A percentile compares a stretch with the other conserved stretches of the same genome.
Evolutionary conservation across 2,329 filamentous ascomycete genomes (phyloP).

Genomic region (Xylogone sp.): DNA sequence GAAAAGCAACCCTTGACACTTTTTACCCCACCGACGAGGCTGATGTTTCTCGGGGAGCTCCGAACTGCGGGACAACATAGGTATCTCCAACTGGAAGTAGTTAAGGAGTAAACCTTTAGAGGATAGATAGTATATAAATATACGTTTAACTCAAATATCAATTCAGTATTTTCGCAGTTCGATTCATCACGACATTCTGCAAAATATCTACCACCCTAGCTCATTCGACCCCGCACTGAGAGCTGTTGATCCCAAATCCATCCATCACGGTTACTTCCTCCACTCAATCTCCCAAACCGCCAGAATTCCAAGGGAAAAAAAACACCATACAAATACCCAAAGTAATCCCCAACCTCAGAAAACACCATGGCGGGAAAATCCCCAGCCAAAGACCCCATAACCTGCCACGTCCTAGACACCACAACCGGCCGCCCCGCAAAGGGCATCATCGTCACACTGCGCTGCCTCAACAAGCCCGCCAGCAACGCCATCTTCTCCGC

Average conservation of each 20-base stretch:
- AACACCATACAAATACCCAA: too few species aligned
- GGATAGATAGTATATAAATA: too few species aligned
- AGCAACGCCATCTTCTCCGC: constrained; percentile 51
- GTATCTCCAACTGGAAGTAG: too few species aligned
- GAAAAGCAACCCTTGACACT: background rate
- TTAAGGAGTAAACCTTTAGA: too few species aligned
- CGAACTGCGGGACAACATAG: background rate
- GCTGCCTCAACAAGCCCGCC: constrained; percentile 22
- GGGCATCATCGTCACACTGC: constrained; percentile 55
- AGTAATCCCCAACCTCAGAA: too few species aligned
- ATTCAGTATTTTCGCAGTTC: too few species aligned
- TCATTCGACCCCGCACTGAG: background rate
- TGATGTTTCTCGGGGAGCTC: background rate
- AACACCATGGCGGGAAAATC: background rate
- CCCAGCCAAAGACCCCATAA: constrained; percentile 56
- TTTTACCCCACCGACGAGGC: background rate
- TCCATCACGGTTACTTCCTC: too few species aligned
- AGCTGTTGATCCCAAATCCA: too few species aligned
- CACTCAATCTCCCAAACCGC: too few species aligned
- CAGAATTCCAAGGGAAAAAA: too few species aligned
- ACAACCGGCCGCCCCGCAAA: constrained; percentile 66
- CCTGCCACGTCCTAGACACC: constrained; percentile 85
- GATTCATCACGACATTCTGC: too few species aligned
- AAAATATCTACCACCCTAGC: background rate
- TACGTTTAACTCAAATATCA: too few species aligned